Percentiles rank a stretch among this genome's conserved stretches.
phyloP scores from a whole-genome alignment of 2,329 filamentous ascomycete genomes.

The Claviceps capensis region DNA sequence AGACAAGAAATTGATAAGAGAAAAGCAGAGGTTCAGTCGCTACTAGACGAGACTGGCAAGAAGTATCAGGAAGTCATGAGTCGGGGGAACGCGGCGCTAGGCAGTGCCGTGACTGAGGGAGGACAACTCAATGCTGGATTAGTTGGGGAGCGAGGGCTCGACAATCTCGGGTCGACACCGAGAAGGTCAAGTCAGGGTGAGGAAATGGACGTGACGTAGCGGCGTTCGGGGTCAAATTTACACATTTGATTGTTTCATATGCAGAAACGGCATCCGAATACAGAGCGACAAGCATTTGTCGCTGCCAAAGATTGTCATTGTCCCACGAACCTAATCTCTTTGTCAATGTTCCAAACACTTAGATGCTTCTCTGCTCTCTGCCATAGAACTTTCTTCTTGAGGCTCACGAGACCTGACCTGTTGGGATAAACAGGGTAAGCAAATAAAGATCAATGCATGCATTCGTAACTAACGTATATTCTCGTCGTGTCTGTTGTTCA shows the following conservation, averaged over 20 bases:
- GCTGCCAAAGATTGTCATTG: too few species aligned
- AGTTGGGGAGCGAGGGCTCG: conserved; percentile 20
- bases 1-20: conserved; percentile 52
- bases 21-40: conserved; percentile 65
- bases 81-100: conserved; percentile 10
- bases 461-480: too few species aligned
- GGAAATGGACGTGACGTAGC: conserved; percentile 10
- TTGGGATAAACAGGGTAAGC: too few species aligned
- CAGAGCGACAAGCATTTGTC: too few species aligned
- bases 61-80: conserved; percentile 35
- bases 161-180: conserved; percentile 21
- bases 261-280: too few species aligned
- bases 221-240: neutral
- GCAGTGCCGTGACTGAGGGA: neutral
- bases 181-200: conserved; percentile 11
- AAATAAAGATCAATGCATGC: too few species aligned
- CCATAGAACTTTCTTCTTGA: too few species aligned
- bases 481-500: too few species aligned
- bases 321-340: too few species aligned
- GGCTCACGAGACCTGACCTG: too few species aligned
- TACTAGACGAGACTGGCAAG: conserved; percentile 70
- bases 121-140: conserved; percentile 9
- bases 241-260: neutral
- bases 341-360: too few species aligned
- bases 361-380: too few species aligned